Percentiles rank a stretch among this genome's conserved stretches.
Conservation (phyloP, 140 eudicot species). For the Stevia rebaudiana region DNA sequence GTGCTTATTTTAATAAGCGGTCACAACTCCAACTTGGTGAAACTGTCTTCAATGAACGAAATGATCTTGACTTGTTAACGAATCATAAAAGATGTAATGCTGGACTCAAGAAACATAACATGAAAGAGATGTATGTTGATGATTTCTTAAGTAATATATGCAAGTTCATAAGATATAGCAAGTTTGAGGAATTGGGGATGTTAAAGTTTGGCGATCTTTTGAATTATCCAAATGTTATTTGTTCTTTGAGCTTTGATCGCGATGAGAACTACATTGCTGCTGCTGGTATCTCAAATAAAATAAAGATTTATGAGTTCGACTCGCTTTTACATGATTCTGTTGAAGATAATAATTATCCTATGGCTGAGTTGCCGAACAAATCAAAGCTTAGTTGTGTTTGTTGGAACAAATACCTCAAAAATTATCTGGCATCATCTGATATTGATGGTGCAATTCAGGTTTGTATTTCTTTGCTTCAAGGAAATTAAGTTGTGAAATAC, state of each 20-base stretch:
- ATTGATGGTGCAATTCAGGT: constrained; percentile 95
- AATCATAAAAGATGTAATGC: no score
- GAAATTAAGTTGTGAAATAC: no score
- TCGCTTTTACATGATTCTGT: constrained; percentile 56
- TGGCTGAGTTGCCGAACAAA: constrained; percentile 71
- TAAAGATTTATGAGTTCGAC: constrained; percentile 72
- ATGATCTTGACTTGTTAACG: no score
- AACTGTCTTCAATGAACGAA: no score
- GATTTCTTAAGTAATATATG: constrained; percentile 74
- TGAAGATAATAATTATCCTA: constrained; percentile 91
- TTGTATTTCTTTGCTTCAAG: constrained; percentile 18
- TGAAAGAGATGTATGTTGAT: constrained; percentile 25
- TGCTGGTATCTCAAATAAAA: constrained; percentile 90
- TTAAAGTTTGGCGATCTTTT: constrained; percentile 70
- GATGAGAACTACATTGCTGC: constrained; percentile 89
- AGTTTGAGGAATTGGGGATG: constrained; percentile 60
- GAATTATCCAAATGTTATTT: constrained; percentile 64
- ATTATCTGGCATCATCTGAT: constrained; percentile 89
- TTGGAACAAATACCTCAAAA: constrained; percentile 89
- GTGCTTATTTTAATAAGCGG: no score
- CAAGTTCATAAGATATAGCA: constrained; percentile 87
- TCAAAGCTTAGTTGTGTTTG: constrained; percentile 76
- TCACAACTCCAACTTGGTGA: no score
- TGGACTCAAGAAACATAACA: constrained; percentile 38
- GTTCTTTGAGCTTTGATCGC: constrained; percentile 86